Conservation (phyloP, 164 flowering plant genomes). For the Chimonanthus salicifolius region DNA sequence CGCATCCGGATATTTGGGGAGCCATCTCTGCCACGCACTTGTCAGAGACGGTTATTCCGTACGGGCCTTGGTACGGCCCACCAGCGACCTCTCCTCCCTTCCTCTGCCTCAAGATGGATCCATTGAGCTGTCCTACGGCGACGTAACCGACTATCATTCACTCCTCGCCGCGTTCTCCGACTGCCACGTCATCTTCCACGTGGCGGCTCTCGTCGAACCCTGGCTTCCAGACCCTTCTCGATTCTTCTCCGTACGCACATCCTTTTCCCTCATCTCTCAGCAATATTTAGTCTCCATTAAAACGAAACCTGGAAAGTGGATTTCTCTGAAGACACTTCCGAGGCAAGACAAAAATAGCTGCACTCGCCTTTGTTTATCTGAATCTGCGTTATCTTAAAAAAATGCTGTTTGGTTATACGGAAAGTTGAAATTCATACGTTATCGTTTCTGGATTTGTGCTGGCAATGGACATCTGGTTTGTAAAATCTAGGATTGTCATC, state of each 20-base stretch:
- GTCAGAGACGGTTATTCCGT: slow-evolving; percentile 56
- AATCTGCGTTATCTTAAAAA: not conserved
- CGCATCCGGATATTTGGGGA: slow-evolving; percentile 85
- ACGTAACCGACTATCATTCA: slow-evolving; percentile 67
- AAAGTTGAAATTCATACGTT: no score
- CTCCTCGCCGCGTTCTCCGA: slow-evolving; percentile 64
- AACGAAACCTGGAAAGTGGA: not conserved
- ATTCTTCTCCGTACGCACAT: slow-evolving; percentile 55
- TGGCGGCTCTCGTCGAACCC: slow-evolving; percentile 86
- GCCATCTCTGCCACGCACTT: slow-evolving; percentile 59
- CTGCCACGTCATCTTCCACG: slow-evolving; percentile 72
- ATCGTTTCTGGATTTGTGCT: no score
- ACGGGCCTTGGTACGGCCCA: slow-evolving; percentile 70
- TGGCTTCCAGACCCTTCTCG: slow-evolving; percentile 85
- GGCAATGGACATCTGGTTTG: no score
- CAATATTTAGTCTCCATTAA: not conserved
- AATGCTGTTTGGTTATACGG: no score
- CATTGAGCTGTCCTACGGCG: slow-evolving; percentile 68
- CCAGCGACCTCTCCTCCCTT: slow-evolving; percentile 48
- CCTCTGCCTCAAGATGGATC: slow-evolving; percentile 12
- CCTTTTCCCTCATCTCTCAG: not conserved
- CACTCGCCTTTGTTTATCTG: not conserved
- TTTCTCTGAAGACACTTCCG: not conserved
- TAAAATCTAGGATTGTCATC: no score
- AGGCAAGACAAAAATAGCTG: not conserved